Evolutionary conservation across 306 rosid genomes (phyloP), one percentile per base, ranked within the genome.

Genomic region (Lathyrus aphaca): DNA sequence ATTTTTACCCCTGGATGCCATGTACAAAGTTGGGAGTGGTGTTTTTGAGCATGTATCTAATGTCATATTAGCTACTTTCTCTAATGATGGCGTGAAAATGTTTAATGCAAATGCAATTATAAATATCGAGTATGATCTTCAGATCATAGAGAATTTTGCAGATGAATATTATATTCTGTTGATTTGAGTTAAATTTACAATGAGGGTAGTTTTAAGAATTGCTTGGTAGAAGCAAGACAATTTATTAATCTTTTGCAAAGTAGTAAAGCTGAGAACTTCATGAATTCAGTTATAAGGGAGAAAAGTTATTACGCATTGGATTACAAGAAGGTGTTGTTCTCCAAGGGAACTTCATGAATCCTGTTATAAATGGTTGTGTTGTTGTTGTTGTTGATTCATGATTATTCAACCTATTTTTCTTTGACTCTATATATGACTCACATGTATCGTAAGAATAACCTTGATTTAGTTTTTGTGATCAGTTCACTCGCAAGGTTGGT

Each of bases 201-300:
- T 73, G 95, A 85, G 3, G 95, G 87, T 59, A 84, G 90, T 80
- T 90, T 88, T 73, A 80, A 83, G 73, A 79, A 63, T 67, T 85
- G 79, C 80, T 74, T 94, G 76, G 51, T 82, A 62, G 97, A 94
- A 82, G 95, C 91, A 10, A 79, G 91, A 21, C 98, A 94, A 67
- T 64, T 94, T 68, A 68, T 87, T 66, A 80, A 90, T 80, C 98
- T 94, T 68, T 75, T 94, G 85, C 69, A 66, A 48, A 90, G 97
- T 79, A 85, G 85, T 76, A 94, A 90, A 66, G 96, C 98, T 1
- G 98, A 94, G 76, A 90, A 79, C 80, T 94, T 94, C 87, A 84
- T 94, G 96, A 84, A 90, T 83, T 89, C 98, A 37, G 96, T 82
- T 76, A 87, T 86, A 51, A 78, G 97, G 75, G 79, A 90, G 88